phyloP scores from a whole-genome alignment of 768 basidiomycete genomes.

The Amanita pseudoporphyria region DNA sequence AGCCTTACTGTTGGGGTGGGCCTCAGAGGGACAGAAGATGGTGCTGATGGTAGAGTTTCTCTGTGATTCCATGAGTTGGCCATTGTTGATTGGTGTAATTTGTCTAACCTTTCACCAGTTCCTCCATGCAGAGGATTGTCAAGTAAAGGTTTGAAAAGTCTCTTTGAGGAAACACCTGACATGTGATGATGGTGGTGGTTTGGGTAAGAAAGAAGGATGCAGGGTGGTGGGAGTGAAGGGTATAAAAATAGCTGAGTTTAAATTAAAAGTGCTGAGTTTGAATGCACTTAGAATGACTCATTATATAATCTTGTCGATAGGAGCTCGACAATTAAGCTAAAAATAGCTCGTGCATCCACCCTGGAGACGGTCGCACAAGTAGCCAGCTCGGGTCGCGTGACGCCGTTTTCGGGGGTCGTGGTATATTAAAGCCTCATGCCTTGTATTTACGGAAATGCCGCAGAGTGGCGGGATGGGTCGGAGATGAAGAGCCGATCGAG shows the following conservation, averaged over 20 bases:
- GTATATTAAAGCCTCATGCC: neutral
- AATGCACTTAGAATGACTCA: too few species aligned
- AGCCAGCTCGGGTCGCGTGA: too few species aligned
- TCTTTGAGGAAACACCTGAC: neutral
- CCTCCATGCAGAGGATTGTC: slow-evolving; percentile 4
- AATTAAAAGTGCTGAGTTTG: neutral
- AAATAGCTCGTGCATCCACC: too few species aligned
- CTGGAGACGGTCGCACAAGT: too few species aligned
- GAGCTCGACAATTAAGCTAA: too few species aligned
- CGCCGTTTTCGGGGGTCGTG: too few species aligned
- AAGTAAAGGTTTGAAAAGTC: slow-evolving; percentile 4
- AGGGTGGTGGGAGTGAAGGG: neutral
- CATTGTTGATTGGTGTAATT: neutral
- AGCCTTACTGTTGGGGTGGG: slow-evolving; percentile 1
- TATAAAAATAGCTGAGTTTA: neutral
- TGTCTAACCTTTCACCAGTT: neutral
- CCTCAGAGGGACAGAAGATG: neutral
- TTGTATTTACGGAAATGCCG: neutral
- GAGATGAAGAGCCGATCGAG: neutral
- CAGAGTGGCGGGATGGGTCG: neutral
- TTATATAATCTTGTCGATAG: too few species aligned
- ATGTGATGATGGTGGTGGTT: neutral
- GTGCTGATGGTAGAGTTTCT: neutral
- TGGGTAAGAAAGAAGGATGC: neutral
- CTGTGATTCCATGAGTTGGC: neutral